Evolutionary conservation across 1,284 basidiomycete genomes (phyloP).

Genomic region (Malassezia nana): DNA sequence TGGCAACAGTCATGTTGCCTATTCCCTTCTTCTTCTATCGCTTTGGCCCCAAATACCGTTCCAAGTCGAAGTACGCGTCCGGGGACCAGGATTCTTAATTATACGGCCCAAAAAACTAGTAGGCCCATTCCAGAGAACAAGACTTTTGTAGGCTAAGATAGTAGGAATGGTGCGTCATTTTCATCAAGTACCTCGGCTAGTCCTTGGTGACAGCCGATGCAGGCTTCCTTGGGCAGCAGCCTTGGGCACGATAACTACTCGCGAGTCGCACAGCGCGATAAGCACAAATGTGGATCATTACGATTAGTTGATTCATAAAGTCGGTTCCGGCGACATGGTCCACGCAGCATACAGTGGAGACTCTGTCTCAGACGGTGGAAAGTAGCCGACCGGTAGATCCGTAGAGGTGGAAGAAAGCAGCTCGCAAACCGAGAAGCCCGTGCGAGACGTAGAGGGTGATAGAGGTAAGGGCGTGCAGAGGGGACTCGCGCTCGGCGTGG

Average conservation of each 20-base stretch:
- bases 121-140: too few species aligned
- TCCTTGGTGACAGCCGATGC: too few species aligned
- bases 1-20: slow-evolving; percentile 60
- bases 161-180: too few species aligned
- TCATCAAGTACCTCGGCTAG: too few species aligned
- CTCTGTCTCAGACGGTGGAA: not conserved
- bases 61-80: not conserved
- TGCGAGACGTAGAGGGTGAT: not conserved
- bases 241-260: too few species aligned
- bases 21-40: slow-evolving; percentile 54
- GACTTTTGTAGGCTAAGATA: too few species aligned
- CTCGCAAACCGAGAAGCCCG: not conserved
- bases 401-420: not conserved
- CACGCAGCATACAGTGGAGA: not conserved
- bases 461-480: not conserved
- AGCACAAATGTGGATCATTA: too few species aligned
- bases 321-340: not conserved
- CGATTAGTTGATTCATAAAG: not conserved
- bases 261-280: too few species aligned
- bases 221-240: too few species aligned
- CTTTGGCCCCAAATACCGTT: slow-evolving; percentile 43
- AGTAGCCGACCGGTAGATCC: not conserved
- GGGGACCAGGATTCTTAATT: not conserved
- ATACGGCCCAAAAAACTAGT: too few species aligned
- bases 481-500: not conserved